Base-by-base conservation (phyloP, 352 stramenopile species). In the Pythium insidiosum region DNA sequence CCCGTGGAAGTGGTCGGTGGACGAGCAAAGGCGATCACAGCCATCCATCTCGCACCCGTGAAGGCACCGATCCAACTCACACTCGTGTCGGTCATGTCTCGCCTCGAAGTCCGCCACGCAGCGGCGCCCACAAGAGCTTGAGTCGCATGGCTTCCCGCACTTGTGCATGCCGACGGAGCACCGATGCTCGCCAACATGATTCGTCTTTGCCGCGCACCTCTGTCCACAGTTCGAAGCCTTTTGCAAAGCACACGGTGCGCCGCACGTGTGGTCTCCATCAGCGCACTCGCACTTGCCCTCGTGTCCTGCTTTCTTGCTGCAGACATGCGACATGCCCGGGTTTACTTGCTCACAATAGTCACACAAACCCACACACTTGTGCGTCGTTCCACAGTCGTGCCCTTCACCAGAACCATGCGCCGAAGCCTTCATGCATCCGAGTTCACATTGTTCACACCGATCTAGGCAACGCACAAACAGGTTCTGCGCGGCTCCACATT, bases 1-100 rank as follows among this genome's bases (percentile, higher is more conserved):
- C 1, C 68, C 73, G 40, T 91, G 76, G 21, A 91, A 91, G 52
- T 91, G 79, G 39, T 88, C 67, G 28, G 49, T 47, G 0, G 39
- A 56, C 5, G 52, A 53, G 34, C 78, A 91, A 1, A 56, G 18
- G 29, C 82, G 63, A 6, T 58, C 62, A 36, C 75, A 91, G 21
- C 62, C 73, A 6, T 78, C 58, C 52, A 88, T 81, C 6, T 75
- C 36, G 38, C 79, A 91, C 22, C 51, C 50, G 20, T 81, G 36
- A 26, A 81, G 64, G 43, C 79, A 91, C 6, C 60, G 63, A 12
- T 68, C 51, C 40, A 77, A 61, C 12, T 71, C 66, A 18, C 79
- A 91, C 31, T 80, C 82, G 62, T 89, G 79, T 2, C 53, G 61
- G 4, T 47, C 58, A 41, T 88, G 79, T 0, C 61, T 56, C 1